phyloP scores from a whole-genome alignment of 768 basidiomycete species.

The Candolleomyces eurysporus region DNA sequence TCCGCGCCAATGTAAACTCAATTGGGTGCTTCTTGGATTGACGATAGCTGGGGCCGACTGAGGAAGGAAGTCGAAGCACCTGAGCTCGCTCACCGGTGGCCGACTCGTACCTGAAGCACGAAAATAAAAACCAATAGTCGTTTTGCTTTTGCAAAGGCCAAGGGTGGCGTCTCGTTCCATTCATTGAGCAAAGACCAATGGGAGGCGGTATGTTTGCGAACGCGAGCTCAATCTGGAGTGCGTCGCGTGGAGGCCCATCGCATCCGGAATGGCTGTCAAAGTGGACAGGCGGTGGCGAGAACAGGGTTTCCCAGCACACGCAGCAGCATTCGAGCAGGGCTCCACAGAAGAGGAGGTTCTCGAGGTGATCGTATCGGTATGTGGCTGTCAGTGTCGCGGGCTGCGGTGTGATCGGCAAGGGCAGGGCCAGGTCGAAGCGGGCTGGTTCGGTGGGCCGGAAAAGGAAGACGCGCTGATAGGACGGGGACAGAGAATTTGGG shows the following conservation, averaged over 20 bases:
- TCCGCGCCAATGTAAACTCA: too few relatives aligned
- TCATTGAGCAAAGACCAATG: too few relatives aligned
- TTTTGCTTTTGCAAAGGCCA: neutral
- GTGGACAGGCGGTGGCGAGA: too few relatives aligned
- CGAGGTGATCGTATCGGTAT: neutral
- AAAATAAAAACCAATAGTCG: neutral
- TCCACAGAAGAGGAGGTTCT: neutral
- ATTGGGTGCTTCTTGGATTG: too few relatives aligned
- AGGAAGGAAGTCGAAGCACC: neutral
- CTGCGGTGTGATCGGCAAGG: slow-evolving; percentile 8
- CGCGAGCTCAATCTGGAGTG: too few relatives aligned
- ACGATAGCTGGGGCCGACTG: neutral
- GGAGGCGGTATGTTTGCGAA: too few relatives aligned
- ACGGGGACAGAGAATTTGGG: neutral
- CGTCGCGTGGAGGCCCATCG: too few relatives aligned
- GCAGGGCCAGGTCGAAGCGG: neutral
- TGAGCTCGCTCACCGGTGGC: too few relatives aligned
- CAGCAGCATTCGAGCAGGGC: neutral
- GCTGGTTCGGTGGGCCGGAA: neutral
- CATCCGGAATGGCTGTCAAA: too few relatives aligned
- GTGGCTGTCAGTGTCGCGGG: neutral
- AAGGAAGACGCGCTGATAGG: neutral
- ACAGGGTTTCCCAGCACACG: too few relatives aligned
- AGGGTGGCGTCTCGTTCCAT: too few relatives aligned
- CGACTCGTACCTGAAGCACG: too few relatives aligned